Conservation (phyloP, 768 basidiomycete genomes). For the Macrolepiota fuliginosa region DNA sequence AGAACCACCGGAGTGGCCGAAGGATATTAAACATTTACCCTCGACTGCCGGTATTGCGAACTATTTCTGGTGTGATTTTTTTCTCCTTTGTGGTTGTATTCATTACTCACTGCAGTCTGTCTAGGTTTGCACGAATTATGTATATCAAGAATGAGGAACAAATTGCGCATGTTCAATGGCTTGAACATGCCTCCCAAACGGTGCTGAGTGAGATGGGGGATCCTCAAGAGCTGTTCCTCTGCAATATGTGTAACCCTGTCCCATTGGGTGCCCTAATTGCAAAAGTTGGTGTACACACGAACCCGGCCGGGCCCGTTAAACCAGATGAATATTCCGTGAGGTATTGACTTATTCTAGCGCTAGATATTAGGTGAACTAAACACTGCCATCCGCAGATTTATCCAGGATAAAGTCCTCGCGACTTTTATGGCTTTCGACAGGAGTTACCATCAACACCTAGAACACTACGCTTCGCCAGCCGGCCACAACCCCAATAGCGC, state of each 20-base stretch:
- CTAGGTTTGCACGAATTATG: conserved; percentile 69
- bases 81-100: background rate
- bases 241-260: conserved; percentile 48
- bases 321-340: conserved; percentile 17
- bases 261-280: conserved; percentile 39
- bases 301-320: conserved; percentile 6
- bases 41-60: conserved; percentile 41
- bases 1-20: conserved; percentile 26
- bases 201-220: conserved; percentile 59
- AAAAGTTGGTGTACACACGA: conserved; percentile 44
- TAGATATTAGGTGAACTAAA: background rate
- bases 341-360: background rate
- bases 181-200: conserved; percentile 65
- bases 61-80: conserved; percentile 58
- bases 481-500: background rate
- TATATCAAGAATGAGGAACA: conserved; percentile 43
- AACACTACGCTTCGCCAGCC: conserved; percentile 18
- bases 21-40: conserved; percentile 30
- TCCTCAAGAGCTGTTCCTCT: conserved; percentile 64
- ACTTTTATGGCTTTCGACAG: conserved; percentile 43
- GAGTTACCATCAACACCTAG: conserved; percentile 18
- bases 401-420: conserved; percentile 44
- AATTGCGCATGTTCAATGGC: conserved; percentile 69
- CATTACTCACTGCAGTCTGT: background rate
- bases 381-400: conserved; percentile 33